Evolutionary conservation across 257 asterid species (phyloP).

Genomic region (Gynochthodes officinalis): DNA sequence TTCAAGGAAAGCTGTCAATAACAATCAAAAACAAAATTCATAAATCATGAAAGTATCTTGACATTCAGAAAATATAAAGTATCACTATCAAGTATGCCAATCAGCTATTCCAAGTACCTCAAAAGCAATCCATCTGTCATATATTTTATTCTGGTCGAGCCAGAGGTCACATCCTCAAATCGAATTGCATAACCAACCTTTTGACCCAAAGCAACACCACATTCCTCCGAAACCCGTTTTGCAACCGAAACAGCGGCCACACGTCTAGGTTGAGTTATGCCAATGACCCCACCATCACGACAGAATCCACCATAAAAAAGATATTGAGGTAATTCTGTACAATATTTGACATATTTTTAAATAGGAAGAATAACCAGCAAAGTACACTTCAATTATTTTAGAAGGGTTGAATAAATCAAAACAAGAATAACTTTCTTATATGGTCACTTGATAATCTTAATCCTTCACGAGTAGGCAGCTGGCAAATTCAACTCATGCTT

Average conservation of each 20-base stretch:
- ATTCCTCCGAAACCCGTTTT: constrained; percentile 93
- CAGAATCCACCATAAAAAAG: constrained; percentile 78
- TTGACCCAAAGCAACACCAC: constrained; percentile 73
- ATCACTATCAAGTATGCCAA: neutral
- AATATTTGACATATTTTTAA: constrained; percentile 12
- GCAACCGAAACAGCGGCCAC: constrained; percentile 98
- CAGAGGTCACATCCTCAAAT: constrained; percentile 84
- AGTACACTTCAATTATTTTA: neutral
- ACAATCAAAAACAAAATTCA: neutral
- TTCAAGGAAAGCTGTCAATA: neutral
- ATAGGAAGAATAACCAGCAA: neutral
- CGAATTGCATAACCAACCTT: constrained; percentile 91
- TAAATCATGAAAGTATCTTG: neutral
- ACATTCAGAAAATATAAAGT: neutral
- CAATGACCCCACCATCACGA: constrained; percentile 74
- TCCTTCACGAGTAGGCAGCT: neutral
- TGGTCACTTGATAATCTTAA: neutral
- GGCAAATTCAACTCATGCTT: neutral
- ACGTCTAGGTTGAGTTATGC: constrained; percentile 96
- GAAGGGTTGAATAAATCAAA: neutral
- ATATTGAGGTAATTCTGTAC: constrained; percentile 86
- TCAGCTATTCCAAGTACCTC: constrained; percentile 46
- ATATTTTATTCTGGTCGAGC: constrained; percentile 78
- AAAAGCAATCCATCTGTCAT: constrained; percentile 94
- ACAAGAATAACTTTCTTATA: neutral